Base-by-base conservation (phyloP, 495 filamentous ascomycete species). In the Tuber indicum region DNA sequence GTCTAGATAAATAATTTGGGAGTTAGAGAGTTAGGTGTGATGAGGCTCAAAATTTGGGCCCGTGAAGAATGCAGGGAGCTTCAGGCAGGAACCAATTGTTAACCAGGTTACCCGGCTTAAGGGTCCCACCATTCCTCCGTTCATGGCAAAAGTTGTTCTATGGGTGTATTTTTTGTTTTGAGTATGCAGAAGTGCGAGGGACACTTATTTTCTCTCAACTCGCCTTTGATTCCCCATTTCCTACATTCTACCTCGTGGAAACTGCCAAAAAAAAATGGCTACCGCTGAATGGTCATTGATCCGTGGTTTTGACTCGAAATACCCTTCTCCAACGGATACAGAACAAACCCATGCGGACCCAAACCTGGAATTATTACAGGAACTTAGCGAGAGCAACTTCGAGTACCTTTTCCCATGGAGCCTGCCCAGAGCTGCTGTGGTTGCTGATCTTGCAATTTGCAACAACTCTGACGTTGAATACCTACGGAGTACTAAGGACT, bases 381-480 rank as follows among this genome's bases (percentile, higher is more conserved):
- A 66, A 36, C 58, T 81, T 46, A 72, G 77, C 42, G 43, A 66
- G 26, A 79, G 78, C 70, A 75, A 76, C 74, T 81, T 83, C 36
- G 43, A 74, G 44, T 46, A 52, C 23, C 70, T 81, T 44, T 76
- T 83, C 32, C 69, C 45, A 17, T 79, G 75, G 16, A 16, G 21
- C 4, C 26, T 39, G 4, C 52, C 74, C 12, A 72, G n/a, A 3
- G 16, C 73, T 3, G 74, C 81, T 39, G 70, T 80, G 46, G 52
- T 75, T 47, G 39, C 79, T 19, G 74, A 52, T 70, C 71, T 77
- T 70, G 1, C 39, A 12, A 75, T 78, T 42, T 16, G 72, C 7
- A 17, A 41, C 1, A 36, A 82, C 45, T 70, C 81, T 23, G 73
- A 76, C 9, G 44, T 79, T 4, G 58, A 69, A 3, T 62, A 74